These are phyloP conservation scores for Calocybe indica DNA, from an alignment of 768 basidiomycete species.

Conservation along the genomic window DNA sequence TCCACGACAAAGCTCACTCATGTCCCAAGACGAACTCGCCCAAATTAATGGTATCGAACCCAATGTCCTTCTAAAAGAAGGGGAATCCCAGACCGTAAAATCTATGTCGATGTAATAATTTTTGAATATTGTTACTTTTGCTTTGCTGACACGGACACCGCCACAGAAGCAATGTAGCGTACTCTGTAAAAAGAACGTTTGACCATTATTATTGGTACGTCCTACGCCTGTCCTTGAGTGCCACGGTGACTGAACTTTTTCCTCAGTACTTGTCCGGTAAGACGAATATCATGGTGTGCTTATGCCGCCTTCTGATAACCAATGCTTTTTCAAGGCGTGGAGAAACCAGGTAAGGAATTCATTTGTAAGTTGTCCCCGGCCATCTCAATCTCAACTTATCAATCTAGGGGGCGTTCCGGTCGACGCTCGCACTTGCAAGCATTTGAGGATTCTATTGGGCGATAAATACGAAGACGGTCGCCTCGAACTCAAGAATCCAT, in stretches of 20 bases:
- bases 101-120: constrained; percentile 24
- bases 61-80: constrained; percentile 38
- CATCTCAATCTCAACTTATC: background rate
- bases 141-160: background rate
- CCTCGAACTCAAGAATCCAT: constrained; percentile 34
- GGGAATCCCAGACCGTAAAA: constrained; percentile 40
- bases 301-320: background rate
- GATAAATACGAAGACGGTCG: constrained; percentile 43
- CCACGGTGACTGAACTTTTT: constrained; percentile 1
- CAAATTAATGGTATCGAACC: constrained; percentile 49
- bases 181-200: constrained; percentile 36
- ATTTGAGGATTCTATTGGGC: constrained; percentile 37
- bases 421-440: constrained; percentile 45
- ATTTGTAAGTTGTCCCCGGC: background rate
- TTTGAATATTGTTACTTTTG: background rate
- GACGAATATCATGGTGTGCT: constrained; percentile 1
- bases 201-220: constrained; percentile 39
- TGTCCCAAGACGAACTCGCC: constrained; percentile 37
- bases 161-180: constrained; percentile 28
- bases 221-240: background rate
- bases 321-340: constrained; percentile 19
- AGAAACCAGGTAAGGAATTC: constrained; percentile 19
- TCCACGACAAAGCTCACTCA: constrained; percentile 5
- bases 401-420: constrained; percentile 26
- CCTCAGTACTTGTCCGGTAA: constrained; percentile 26